Evolutionary conservation across 129 eudicot genomes (phyloP).

Genomic region (Pseudognaphalium luteoalbum): DNA sequence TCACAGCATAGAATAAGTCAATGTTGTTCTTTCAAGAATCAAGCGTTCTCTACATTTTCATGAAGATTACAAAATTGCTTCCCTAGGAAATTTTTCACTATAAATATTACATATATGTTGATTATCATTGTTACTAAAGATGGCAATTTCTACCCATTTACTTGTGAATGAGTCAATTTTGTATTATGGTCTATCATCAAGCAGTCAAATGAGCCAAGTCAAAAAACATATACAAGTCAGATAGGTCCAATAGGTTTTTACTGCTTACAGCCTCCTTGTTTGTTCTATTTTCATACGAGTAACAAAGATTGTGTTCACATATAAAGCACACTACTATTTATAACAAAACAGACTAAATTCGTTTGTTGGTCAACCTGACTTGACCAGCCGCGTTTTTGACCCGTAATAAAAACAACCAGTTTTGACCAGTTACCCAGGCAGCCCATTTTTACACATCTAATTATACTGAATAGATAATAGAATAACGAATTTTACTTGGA

Average conservation of each 20-base stretch:
- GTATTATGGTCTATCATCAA: background rate
- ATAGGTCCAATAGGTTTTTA: too few species aligned
- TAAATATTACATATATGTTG: background rate
- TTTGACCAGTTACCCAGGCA: background rate
- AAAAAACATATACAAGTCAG: background rate
- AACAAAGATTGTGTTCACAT: background rate
- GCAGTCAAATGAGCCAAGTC: background rate
- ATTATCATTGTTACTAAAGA: background rate
- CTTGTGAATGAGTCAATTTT: background rate
- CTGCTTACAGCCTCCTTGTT: background rate
- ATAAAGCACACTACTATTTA: background rate
- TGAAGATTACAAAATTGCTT: background rate
- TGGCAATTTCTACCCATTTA: background rate
- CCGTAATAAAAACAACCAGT: background rate
- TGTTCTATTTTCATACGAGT: background rate
- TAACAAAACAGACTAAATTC: background rate
- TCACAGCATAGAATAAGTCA: slow-evolving; percentile 25
- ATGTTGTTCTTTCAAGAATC: background rate
- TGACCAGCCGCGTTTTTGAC: background rate
- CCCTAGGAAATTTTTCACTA: background rate
- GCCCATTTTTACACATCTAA: background rate
- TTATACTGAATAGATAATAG: background rate
- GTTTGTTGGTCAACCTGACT: background rate
- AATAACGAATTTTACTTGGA: slow-evolving; percentile 64
- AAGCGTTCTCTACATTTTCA: slow-evolving; percentile 1